Evolutionary conservation across 768 basidiomycete species (phyloP), one percentile per base, ranked within the genome.

Genomic region (Agaricus sinodeliciosus): DNA sequence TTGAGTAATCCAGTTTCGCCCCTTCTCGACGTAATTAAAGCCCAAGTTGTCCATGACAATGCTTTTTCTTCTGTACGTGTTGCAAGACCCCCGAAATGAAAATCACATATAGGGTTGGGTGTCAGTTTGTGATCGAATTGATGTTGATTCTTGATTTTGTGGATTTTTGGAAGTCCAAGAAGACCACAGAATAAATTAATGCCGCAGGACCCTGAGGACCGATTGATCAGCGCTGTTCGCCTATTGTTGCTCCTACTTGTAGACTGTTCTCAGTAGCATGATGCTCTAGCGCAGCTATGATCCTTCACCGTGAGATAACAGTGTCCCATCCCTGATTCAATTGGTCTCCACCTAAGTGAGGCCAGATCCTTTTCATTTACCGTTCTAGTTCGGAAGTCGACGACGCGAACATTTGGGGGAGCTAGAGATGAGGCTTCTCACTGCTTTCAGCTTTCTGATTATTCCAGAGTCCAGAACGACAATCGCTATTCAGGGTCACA

Each of bases 1-100:
- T 60, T 90, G 69, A 72, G 49, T 36, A 26, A 25, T 15, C 39
- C 28, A 7, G n/a, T 19, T 31, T 11, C 34, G 3, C 15, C 28
- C n/a, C 5, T 27, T 15, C 13, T 25, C 7, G 13, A 5, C 22
- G 22, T 22, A 9, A 7, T 15, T n/a, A 4, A 44, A 4, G 22
- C 27, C 25, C 13, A 26, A 16, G 7, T 16, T 5, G 37, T 39
- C 2, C 15, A 13, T 39, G 12, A 3, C 41, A 42, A 13, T 27
- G n/a, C 31, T 31, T 13, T 50, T 28, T 34, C 49, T 42, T 43
- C 41, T 35, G 28, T 31, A 48, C 19, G 34, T 26, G 34, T 37
- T 37, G 31, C 31, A 18, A 35, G 36, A 31, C 31, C 4, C 11
- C 4, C 2, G 31, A 31, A 31, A 31, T 31, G 31, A 31, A 31